Base-by-base conservation (phyloP, 768 basidiomycete species). In the Tubosaeta sp. region DNA sequence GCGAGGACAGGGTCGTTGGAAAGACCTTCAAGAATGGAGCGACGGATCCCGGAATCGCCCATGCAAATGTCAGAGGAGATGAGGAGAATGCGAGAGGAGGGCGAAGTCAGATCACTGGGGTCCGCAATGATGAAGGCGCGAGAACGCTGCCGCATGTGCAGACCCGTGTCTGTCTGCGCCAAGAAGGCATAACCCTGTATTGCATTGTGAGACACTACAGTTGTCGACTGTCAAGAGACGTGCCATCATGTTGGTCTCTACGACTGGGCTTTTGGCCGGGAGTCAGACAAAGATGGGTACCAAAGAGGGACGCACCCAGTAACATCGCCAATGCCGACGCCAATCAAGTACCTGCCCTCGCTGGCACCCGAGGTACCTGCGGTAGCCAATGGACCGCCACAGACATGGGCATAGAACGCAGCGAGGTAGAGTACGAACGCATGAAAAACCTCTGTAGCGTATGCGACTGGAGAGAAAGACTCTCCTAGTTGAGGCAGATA, bases 171-270 rank as follows among this genome's bases (percentile, higher is more conserved):
- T 2, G 79, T 83, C 65, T 91, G 88, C 1, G 73, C 62, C 8
- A 83, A 61, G 2, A 70, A 74, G 4, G 86, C 87, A 65, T 88
- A 90, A 8, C 88, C 87, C 83, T 86, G 50, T 8, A 31, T 33
- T 17, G 25, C 14, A 13, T 4, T 9, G 31, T 46, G 53, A 55
- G 51, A 33, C 6, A 48, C 41, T 22, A 35, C 12, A 29, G 25
- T 17, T 41, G 46, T 9, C n/a, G 35, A 29, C 43, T 41, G 33
- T 46, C 43, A 25, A 32, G 29, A 26, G 31, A 55, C 69, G 43
- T 65, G 82, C 85, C 86, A 88, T 87, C 83, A 89, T 86, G 56
- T 88, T 88, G 16, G 88, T 90, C 72, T 91, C 86, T 6, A 89
- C 86, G 16, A 88, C 81, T 4, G 87, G 85, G 19, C 84, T 85